Conservation (phyloP, 768 basidiomycete genomes). For the Chlorophyllum brunneum region DNA sequence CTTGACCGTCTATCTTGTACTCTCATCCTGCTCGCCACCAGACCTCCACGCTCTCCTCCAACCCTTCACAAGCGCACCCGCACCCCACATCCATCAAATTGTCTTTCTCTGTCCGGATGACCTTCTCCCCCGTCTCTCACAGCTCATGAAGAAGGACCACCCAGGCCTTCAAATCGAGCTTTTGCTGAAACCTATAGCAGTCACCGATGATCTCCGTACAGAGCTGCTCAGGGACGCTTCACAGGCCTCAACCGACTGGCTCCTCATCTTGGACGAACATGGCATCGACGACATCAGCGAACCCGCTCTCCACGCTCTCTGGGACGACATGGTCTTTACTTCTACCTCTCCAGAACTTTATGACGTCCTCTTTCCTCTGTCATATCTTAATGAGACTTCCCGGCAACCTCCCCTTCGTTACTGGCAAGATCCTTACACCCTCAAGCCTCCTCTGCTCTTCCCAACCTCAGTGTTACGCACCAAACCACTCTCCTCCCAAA, state of each 20-base stretch:
- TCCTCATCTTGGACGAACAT: conserved; percentile 47
- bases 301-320: conserved; percentile 32
- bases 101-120: conserved; percentile 41
- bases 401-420: background rate
- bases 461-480: background rate
- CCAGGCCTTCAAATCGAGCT: conserved; percentile 30
- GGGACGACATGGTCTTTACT: conserved; percentile 16
- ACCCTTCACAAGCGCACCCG: conserved; percentile 31
- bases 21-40: conserved; percentile 31
- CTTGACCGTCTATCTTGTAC: conserved; percentile 47
- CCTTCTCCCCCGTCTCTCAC: conserved; percentile 30
- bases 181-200: conserved; percentile 24
- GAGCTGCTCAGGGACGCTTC: conserved; percentile 31
- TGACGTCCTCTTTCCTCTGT: background rate
- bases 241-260: conserved; percentile 42
- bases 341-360: conserved; percentile 15
- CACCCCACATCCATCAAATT: conserved; percentile 37
- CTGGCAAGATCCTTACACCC: background rate
- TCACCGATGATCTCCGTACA: background rate
- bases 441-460: background rate
- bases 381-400: background rate
- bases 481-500: background rate
- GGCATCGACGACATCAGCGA: conserved; percentile 35
- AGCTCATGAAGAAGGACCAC: conserved; percentile 28
- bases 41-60: conserved; percentile 30